These are phyloP conservation scores for Aureobasidium pullulans DNA, from an alignment of 2,329 filamentous ascomycete species.

Conservation along the genomic window DNA sequence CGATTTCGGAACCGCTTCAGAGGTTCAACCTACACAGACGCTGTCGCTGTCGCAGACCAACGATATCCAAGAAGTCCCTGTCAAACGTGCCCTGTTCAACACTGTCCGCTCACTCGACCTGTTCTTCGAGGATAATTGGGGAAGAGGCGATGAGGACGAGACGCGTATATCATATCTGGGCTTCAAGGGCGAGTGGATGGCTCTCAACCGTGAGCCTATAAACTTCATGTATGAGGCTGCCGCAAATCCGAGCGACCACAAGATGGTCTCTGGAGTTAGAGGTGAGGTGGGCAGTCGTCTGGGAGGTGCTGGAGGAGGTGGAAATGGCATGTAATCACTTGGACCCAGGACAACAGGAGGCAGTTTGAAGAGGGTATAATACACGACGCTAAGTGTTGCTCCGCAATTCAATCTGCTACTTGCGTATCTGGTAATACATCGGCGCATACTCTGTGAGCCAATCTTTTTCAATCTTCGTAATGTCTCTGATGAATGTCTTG, in stretches of 20 bases:
- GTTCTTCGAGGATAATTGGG: slow-evolving; percentile 90
- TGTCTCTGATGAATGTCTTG: slow-evolving; percentile 84
- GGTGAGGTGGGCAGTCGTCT: slow-evolving; percentile 26
- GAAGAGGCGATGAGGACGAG: slow-evolving; percentile 66
- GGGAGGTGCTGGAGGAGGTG: slow-evolving; percentile 26
- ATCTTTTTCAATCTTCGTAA: slow-evolving; percentile 88
- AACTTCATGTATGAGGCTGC: slow-evolving; percentile 91
- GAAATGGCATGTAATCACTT: slow-evolving; percentile 14
- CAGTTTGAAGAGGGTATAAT: neutral
- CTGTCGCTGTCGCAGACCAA: slow-evolving; percentile 70
- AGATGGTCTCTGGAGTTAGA: slow-evolving; percentile 35
- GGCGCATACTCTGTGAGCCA: slow-evolving; percentile 88
- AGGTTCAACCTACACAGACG: slow-evolving; percentile 63
- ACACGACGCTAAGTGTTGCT: neutral
- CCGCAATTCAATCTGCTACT: neutral
- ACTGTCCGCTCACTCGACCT: slow-evolving; percentile 74
- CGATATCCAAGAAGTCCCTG: slow-evolving; percentile 78
- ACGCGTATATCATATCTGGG: slow-evolving; percentile 76
- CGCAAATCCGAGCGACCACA: slow-evolving; percentile 84
- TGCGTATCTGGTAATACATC: slow-evolving; percentile 63
- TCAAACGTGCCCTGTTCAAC: slow-evolving; percentile 83
- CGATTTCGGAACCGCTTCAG: slow-evolving; percentile 71
- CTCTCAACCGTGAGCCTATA: slow-evolving; percentile 70
- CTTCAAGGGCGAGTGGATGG: slow-evolving; percentile 93
- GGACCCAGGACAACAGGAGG: neutral